These are phyloP conservation scores for Fusarium sulawesiense DNA, from an alignment of 2,329 filamentous ascomycete genomes.

Conservation along the genomic window DNA sequence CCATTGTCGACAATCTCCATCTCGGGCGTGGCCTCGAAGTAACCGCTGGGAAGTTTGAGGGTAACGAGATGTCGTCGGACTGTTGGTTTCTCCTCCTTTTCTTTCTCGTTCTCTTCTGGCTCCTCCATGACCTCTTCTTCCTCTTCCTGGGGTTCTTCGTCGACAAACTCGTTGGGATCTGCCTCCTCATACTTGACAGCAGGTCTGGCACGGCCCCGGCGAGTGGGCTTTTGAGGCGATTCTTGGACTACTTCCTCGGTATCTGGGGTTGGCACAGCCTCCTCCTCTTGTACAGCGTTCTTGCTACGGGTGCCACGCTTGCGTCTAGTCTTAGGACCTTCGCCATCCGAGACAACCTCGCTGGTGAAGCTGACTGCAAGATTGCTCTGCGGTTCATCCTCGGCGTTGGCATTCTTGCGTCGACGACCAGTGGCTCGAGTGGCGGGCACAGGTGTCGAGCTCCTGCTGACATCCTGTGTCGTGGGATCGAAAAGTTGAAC, in stretches of 20 bases:
- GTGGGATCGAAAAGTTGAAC: conserved; percentile 64
- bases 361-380: conserved; percentile 51
- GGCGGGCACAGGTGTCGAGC: conserved; percentile 60
- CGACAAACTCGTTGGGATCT: conserved; percentile 46
- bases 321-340: conserved; percentile 48
- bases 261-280: conserved; percentile 37
- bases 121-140: conserved; percentile 16
- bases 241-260: conserved; percentile 36
- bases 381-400: conserved; percentile 45
- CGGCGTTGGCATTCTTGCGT: conserved; percentile 48
- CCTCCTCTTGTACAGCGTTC: conserved; percentile 41
- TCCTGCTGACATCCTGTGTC: conserved; percentile 62
- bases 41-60: conserved; percentile 56
- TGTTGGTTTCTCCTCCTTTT: conserved; percentile 46
- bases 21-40: conserved; percentile 53
- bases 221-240: conserved; percentile 39
- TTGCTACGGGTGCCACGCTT: conserved; percentile 48
- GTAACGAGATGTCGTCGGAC: conserved; percentile 50
- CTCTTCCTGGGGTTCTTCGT: conserved; percentile 45
- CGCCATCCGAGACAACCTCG: conserved; percentile 50
- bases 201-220: conserved; percentile 44
- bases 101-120: conserved; percentile 38
- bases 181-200: conserved; percentile 47
- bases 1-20: conserved; percentile 56
- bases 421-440: conserved; percentile 48